Evolutionary conservation across 331 rosid genomes (phyloP).

Genomic region (Erythrophleum ivorense): DNA sequence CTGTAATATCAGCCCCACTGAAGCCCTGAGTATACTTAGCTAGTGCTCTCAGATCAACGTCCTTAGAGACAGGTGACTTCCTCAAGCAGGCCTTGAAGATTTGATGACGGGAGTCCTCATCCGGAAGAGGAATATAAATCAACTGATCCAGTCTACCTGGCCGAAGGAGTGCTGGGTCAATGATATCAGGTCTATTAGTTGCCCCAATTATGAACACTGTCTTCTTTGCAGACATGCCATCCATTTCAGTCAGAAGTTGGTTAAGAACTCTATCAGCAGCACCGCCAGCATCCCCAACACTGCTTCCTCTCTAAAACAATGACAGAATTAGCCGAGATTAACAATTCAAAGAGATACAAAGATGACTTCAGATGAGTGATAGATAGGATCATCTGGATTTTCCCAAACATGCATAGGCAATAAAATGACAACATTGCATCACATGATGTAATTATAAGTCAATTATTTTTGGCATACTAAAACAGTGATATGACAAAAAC

Average conservation of each 20-base stretch:
- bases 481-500: constrained; percentile 1
- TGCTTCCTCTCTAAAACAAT: constrained; percentile 64
- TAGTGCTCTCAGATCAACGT: constrained; percentile 70
- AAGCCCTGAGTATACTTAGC: constrained; percentile 70
- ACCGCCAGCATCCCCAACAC: constrained; percentile 80
- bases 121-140: constrained; percentile 86
- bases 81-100: constrained; percentile 78
- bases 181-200: constrained; percentile 74
- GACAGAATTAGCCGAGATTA: not conserved
- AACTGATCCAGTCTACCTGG: constrained; percentile 79
- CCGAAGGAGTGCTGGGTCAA: constrained; percentile 79
- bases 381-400: not conserved
- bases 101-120: constrained; percentile 72
- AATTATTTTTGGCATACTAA: not conserved
- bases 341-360: constrained; percentile 11
- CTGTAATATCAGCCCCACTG: constrained; percentile 78
- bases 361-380: not conserved
- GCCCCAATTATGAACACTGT: constrained; percentile 80
- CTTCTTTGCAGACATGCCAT: constrained; percentile 75
- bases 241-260: constrained; percentile 82
- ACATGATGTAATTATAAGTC: not conserved
- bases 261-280: constrained; percentile 77
- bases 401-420: not conserved
- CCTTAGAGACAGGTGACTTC: constrained; percentile 70
- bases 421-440: not conserved